Conservation (phyloP, 192 early-diverging fungal genomes). For the Dissophora globulifera region DNA sequence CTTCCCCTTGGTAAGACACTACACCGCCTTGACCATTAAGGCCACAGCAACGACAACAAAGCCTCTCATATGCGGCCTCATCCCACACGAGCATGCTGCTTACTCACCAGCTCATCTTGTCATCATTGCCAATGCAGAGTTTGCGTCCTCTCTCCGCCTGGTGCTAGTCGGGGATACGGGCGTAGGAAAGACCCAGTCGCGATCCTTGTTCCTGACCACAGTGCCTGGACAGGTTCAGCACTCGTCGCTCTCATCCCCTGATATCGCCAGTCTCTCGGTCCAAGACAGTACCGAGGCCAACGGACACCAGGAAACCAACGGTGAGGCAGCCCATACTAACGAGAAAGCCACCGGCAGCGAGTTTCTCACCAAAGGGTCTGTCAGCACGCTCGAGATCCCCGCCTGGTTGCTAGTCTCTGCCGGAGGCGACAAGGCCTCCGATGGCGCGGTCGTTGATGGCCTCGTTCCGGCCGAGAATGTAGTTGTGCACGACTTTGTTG, state of each 20-base stretch:
- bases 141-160: conserved; percentile 44
- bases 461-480: conserved; percentile 41
- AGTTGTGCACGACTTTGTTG: conserved; percentile 49
- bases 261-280: conserved; percentile 16
- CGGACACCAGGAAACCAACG: not conserved
- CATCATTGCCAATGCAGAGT: conserved; percentile 25
- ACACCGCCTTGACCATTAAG: too few species aligned
- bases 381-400: conserved; percentile 46
- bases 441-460: not conserved
- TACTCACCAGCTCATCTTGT: not conserved
- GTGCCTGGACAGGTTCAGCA: conserved; percentile 39
- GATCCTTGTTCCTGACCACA: conserved; percentile 24
- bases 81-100: not conserved
- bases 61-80: too few species aligned
- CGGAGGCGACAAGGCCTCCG: not conserved
- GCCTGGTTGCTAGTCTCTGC: conserved; percentile 32
- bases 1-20: conserved; percentile 48
- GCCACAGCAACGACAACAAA: too few species aligned
- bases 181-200: conserved; percentile 44
- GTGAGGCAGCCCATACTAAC: not conserved
- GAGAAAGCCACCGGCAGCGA: not conserved
- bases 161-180: conserved; percentile 49
- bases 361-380: conserved; percentile 14
- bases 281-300: conserved; percentile 5
- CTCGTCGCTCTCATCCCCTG: not conserved